These are phyloP conservation scores for Pittosporum tobira DNA, from an alignment of 129 eudicot species.

Conservation along the genomic window DNA sequence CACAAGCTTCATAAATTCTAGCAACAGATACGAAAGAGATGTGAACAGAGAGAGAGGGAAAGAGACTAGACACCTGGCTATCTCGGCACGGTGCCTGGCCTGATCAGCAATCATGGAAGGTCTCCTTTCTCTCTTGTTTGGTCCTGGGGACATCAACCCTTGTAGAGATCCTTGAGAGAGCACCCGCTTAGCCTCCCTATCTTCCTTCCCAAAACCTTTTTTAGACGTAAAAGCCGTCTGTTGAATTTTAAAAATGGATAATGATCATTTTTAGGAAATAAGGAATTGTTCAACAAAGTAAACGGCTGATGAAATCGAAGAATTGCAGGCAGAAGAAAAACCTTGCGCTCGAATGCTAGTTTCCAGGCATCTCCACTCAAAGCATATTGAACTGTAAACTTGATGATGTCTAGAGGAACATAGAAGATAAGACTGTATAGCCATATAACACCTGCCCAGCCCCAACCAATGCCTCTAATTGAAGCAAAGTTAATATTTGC, in stretches of 20 bases:
- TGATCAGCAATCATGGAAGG: constrained; percentile 31
- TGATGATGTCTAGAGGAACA: constrained; percentile 40
- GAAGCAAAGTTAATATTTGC: constrained; percentile 31
- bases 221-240: constrained; percentile 36
- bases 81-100: constrained; percentile 35
- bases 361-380: constrained; percentile 44
- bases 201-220: constrained; percentile 29
- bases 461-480: constrained; percentile 37
- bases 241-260: too few species aligned
- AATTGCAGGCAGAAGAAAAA: too few species aligned
- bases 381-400: constrained; percentile 38
- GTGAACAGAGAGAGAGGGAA: background rate
- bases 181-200: constrained; percentile 25
- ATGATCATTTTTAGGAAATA: too few species aligned
- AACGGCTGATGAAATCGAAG: too few species aligned
- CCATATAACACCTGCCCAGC: constrained; percentile 52
- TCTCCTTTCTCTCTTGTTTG: constrained; percentile 12
- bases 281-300: too few species aligned
- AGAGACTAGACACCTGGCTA: constrained; percentile 22
- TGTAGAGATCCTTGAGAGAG: constrained; percentile 26
- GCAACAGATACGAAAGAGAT: background rate
- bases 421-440: constrained; percentile 34
- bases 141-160: constrained; percentile 16
- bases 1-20: background rate
- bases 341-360: constrained; percentile 29